Base-by-base conservation (phyloP, 768 basidiomycete genomes). In the Tulasnella sp. region DNA sequence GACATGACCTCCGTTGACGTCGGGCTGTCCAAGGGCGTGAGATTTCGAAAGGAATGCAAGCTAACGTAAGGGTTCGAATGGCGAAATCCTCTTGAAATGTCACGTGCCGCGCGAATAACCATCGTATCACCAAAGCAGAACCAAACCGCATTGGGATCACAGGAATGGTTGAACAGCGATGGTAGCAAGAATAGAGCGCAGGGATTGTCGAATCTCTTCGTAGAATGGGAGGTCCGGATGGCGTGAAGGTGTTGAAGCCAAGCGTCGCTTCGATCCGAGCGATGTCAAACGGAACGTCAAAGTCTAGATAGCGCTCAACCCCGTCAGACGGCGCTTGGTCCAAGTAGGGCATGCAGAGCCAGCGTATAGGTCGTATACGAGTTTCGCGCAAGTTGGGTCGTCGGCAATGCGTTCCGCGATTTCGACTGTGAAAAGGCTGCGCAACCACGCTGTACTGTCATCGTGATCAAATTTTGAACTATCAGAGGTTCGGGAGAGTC, bases 121-220 rank as follows among this genome's bases (percentile, higher is more conserved):
- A 81, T 79, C 35, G 78, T 26, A 70, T 80, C 77, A 4, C 78
- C 78, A 67, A 77, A 76, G 68, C 69, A 77, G 65, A 36, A 22
- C 73, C 78, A 77, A n/a, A 37, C 11, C 3, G 77, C 77, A 69
- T 75, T 79, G 0, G 78, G 47, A 0, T 67, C 40, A 73, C 81
- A 82, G 1, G 79, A 74, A 71, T 82, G 81, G 74, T 82, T 82
- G 77, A 80, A 77, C 16, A 81, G 74, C 0, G 80, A 81, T 0
- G 79, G 76, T 12, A 75, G 67, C 34, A 77, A 35, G 73, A 79
- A 80, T 52, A 81, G 76, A 11, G 77, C 79, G 14, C 74, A 71
- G 75, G 8, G 40, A 67, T 41, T 22, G 26, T 72, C 32, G 11
- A 22, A 39, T n/a, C 40, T 34, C 32, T 35, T 34, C 19, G 41